These are phyloP conservation scores for Sporothrix humicola DNA, from an alignment of 2,329 filamentous ascomycete genomes.

Conservation along the genomic window DNA sequence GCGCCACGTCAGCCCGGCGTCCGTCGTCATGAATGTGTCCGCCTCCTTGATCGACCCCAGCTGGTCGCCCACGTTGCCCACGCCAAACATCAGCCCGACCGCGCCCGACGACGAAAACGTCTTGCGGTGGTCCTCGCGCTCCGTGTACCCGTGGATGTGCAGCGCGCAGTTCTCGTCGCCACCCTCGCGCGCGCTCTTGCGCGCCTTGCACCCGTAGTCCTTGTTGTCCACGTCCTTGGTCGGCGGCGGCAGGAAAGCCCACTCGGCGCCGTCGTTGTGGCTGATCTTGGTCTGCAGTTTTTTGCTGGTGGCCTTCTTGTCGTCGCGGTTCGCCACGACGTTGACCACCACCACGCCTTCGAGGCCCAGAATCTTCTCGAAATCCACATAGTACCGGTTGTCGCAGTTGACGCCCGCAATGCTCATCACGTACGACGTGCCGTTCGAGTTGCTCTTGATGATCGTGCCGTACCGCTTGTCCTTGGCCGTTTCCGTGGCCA, in stretches of 20 bases:
- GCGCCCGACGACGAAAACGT: conserved; percentile 89
- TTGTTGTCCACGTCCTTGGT: conserved; percentile 72
- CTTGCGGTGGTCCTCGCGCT: conserved; percentile 78
- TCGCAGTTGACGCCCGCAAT: conserved; percentile 82
- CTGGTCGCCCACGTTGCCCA: conserved; percentile 83
- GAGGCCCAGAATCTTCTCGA: conserved; percentile 91
- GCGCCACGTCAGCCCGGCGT: conserved; percentile 90
- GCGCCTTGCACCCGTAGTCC: conserved; percentile 65
- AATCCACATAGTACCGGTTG: conserved; percentile 80
- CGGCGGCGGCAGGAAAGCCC: conserved; percentile 78
- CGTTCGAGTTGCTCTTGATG: conserved; percentile 98
- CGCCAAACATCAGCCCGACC: conserved; percentile 86
- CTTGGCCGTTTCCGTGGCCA: conserved; percentile 71
- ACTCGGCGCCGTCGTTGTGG: conserved; percentile 93
- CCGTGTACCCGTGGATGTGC: conserved; percentile 95
- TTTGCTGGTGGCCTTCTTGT: conserved; percentile 65
- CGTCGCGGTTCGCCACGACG: conserved; percentile 74
- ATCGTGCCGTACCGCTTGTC: conserved; percentile 80
- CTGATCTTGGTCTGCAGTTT: conserved; percentile 89
- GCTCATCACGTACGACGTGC: conserved; percentile 90
- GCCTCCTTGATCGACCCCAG: conserved; percentile 71
- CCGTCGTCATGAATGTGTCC: conserved; percentile 87
- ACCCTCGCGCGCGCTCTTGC: conserved; percentile 48
- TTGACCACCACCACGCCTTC: conserved; percentile 92
- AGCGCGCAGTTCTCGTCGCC: conserved; percentile 76